These are phyloP conservation scores for Fusarium circinatum DNA, from an alignment of 2,329 filamentous ascomycete species.

Conservation along the genomic window DNA sequence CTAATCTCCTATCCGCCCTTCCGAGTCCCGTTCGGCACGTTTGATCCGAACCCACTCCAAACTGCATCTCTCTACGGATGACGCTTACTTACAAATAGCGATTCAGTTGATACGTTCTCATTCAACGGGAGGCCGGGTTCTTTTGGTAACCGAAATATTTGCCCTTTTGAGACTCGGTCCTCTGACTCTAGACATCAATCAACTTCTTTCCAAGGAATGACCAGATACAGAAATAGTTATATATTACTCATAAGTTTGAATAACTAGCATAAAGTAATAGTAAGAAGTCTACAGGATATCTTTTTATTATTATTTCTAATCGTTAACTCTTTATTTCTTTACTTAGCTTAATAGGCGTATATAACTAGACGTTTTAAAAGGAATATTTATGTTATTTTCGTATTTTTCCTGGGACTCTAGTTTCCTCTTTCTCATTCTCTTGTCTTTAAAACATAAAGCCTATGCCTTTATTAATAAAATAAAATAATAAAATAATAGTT, in stretches of 20 bases:
- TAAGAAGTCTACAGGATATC: too few species aligned
- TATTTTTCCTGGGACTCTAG: too few species aligned
- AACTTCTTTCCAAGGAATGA: background rate
- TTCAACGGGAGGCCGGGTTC: rapidly evolving
- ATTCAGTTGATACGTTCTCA: rapidly evolving
- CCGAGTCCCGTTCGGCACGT: background rate
- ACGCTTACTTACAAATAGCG: too few species aligned
- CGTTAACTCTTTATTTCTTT: background rate
- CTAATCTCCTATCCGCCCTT: background rate
- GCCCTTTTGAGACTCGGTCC: rapidly evolving
- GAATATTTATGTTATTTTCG: too few species aligned
- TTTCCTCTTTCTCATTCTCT: too few species aligned
- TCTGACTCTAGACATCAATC: background rate
- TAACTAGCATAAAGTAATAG: too few species aligned
- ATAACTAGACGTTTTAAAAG: too few species aligned
- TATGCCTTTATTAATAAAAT: too few species aligned
- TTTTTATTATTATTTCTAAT: background rate
- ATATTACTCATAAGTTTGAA: rapidly evolving
- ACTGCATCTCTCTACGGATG: background rate
- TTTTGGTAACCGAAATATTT: rapidly evolving
- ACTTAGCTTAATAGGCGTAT: rapidly evolving
- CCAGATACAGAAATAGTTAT: rapidly evolving
- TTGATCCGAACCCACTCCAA: background rate
- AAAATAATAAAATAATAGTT: too few species aligned
- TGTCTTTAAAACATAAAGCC: too few species aligned